Base-by-base conservation (phyloP, 495 filamentous ascomycete species). In the Staphylotrichum longicolle region DNA sequence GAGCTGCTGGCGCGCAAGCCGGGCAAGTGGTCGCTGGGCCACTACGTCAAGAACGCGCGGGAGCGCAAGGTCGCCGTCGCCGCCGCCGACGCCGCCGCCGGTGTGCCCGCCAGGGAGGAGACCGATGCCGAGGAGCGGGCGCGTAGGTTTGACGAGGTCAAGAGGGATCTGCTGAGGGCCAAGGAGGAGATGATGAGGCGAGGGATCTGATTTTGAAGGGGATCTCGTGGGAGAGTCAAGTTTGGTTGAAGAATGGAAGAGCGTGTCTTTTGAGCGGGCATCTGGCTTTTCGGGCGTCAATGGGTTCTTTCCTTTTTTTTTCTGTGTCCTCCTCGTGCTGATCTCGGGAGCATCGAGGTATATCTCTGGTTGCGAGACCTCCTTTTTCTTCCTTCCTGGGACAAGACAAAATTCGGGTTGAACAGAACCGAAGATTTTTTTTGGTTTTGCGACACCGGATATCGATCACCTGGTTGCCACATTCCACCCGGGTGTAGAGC, bases 1-100 rank as follows among this genome's bases (percentile, higher is more conserved):
- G 68, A 73, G 60, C 69, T 78, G 45, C 73, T 81, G 14, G 70
- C 75, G 6, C 73, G 70, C 39, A 51, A 66, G 62, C 77, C 77
- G 0, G 58, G 60, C 42, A 72, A 69, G 63, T 70, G 69, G 57
- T 72, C 73, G 12, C 64, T 78, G n/a, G 42, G 68, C 50, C 67
- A 77, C 66, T 75, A 70, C 41, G 65, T 77, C 40, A 73, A 75
- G 69, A 70, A 74, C 53, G 72, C 68, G 3, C 66, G 68, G 10
- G 61, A 8, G 44, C 20, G 60, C 39, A 20, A 20, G 41, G 5
- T 55, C 15, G 14, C 9, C 8, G 9, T 6, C 42, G 40, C 9
- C 8, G 9, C 5, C 42, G 40, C 60, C 60, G 3, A 45, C 15
- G 9, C 41, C 49, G 32, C 54, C 53, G 61, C 57, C 20, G 20